Base-by-base conservation (phyloP, 2,329 filamentous ascomycete species). In the Fonsecaea nubica region DNA sequence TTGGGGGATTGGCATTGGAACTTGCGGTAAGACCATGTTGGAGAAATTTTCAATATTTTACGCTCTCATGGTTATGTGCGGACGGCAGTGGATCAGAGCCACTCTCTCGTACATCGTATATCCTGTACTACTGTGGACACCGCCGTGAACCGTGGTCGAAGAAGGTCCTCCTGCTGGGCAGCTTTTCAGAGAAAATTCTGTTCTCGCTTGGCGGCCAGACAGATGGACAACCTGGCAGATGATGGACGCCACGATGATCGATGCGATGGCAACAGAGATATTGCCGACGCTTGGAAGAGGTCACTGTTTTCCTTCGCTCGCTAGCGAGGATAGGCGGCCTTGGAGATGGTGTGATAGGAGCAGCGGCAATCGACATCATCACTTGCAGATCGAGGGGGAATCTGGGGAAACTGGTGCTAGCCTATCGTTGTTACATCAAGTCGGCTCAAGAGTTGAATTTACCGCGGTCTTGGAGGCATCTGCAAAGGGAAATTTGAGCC, bases 31-130 rank as follows among this genome's bases (percentile, higher is more conserved):
- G 21, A 18, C n/a, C 42, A 21, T 50, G 45, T 10, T 50, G 25
- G 45, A 50, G 18, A 50, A 50, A 50, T 25, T 50, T 25, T 50
- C 45, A 50, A 50, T 21, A 13, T 50, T 50, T 50, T 50, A 15
- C 18, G 8, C 21, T 21, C 12, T 25, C 2, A 4, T 50, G 45
- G 21, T 50, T 21, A 50, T 50, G 45, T 50, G 45, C 25, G 18
- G 18, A 12, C 36, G 15, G 36, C 1, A 13, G 36, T 40, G 36
- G 36, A 40, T 40, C 36, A 40, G 36, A 40, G 15, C 30, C 30
- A 32, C 30, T 32, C 30, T 6, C 30, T 32, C 30, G 30, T 40
- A 40, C 10, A 38, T 13, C 36, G 36, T 32, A 18, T 21, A 25
- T 50, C 45, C 21, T 25, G 45, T 21, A 30, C 45, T 21, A 30